Conservation (phyloP, 345 rosid species). For the Alliaria petiolata region DNA sequence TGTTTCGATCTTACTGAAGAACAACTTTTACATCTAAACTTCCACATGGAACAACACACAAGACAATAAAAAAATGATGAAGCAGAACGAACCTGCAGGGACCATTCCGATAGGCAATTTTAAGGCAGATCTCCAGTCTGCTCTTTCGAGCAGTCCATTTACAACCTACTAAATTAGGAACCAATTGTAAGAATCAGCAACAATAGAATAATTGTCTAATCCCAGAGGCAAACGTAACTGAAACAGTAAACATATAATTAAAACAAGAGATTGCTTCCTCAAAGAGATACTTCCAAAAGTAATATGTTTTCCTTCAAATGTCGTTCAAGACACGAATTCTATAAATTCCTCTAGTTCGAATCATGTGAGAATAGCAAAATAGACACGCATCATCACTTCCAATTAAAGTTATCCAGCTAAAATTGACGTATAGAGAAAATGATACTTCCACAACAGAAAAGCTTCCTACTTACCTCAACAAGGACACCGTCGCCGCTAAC, state of each 20-base stretch:
- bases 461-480: constrained; percentile 64
- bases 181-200: constrained; percentile 20
- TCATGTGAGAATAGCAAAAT: constrained; percentile 3
- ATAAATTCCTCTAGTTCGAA: background rate
- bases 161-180: constrained; percentile 75
- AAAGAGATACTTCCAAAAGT: background rate
- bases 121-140: constrained; percentile 77
- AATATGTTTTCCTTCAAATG: background rate
- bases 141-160: constrained; percentile 91
- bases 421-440: background rate
- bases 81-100: constrained; percentile 72
- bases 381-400: constrained; percentile 5
- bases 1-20: no score
- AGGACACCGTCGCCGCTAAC: constrained; percentile 95
- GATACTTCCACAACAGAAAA: constrained; percentile 7
- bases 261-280: background rate
- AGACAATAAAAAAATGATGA: background rate
- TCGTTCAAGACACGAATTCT: background rate
- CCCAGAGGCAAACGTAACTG: background rate
- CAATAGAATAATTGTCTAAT: background rate
- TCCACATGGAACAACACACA: background rate
- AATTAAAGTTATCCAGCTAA: background rate
- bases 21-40: no score
- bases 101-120: constrained; percentile 77
- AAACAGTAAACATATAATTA: background rate